phyloP scores from a whole-genome alignment of 2,329 filamentous ascomycete genomes.

The Rutstroemia sp. region DNA sequence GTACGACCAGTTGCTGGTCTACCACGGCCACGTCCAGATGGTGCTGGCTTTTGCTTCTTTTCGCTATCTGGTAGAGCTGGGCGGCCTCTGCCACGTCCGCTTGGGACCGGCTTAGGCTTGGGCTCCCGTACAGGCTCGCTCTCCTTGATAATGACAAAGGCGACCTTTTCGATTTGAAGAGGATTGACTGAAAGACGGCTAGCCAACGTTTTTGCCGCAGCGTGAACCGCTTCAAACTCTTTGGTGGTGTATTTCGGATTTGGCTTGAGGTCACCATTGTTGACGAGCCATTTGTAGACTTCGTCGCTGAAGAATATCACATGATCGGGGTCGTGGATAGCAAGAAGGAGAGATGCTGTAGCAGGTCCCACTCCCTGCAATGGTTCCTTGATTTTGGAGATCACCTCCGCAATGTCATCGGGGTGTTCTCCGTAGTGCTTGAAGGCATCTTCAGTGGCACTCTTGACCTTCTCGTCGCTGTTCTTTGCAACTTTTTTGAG shows the following conservation, averaged over 20 bases:
- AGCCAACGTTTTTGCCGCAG: slow-evolving; percentile 35
- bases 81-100: slow-evolving; percentile 19
- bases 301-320: slow-evolving; percentile 78
- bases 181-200: slow-evolving; percentile 47
- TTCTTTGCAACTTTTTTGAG: slow-evolving; percentile 53
- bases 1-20: slow-evolving; percentile 10
- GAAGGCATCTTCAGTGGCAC: slow-evolving; percentile 47
- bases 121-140: slow-evolving; percentile 19
- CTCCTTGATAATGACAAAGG: slow-evolving; percentile 56
- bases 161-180: slow-evolving; percentile 61
- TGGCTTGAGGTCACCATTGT: slow-evolving; percentile 36
- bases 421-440: slow-evolving; percentile 34
- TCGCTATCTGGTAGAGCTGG: slow-evolving; percentile 18
- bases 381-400: slow-evolving; percentile 44
- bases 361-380: slow-evolving; percentile 74
- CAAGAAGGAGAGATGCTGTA: slow-evolving; percentile 67
- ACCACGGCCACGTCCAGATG: slow-evolving; percentile 18
- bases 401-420: slow-evolving; percentile 33
- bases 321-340: slow-evolving; percentile 50
- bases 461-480: slow-evolving; percentile 36
- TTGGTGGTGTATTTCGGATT: slow-evolving; percentile 62
- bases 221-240: slow-evolving; percentile 56
- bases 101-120: slow-evolving; percentile 12
- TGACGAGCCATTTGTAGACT: slow-evolving; percentile 64
- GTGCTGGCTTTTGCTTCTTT: slow-evolving; percentile 18